Evolutionary conservation across 2,329 filamentous ascomycete genomes (phyloP), one percentile per base, ranked within the genome.

Genomic region (Penicillium sp.): DNA sequence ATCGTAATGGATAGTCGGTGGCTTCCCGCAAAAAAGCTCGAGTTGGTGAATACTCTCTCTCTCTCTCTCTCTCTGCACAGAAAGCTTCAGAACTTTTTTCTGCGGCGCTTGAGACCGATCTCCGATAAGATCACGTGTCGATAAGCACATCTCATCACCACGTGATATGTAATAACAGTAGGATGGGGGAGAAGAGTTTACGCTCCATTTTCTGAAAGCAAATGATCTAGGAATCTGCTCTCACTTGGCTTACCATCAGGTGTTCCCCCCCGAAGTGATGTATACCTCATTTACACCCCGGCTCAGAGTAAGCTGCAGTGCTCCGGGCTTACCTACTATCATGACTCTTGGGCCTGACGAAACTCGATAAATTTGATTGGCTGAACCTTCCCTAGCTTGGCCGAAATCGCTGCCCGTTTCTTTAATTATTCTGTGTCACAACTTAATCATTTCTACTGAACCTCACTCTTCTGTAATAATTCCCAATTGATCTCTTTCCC

Each of bases 401-500:
- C 67, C 67, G 67, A 69, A 50, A 63, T 69, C 67, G 67, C 64
- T 63, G 48, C 44, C 15, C 47, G 19, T 46, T 49, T 45, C 29
- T 46, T 11, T 41, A 41, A 41, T 41, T 21, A 58, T 54, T 55
- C 48, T 50, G 29, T 19, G 21, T 58, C 29, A 48, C 38, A 38
- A 55, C 52, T 44, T 23, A 23, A 29, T 21, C 13, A 21, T 5
- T 5, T n/a, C n/a, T 17, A 45, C 57, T 46, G 30, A 51, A 51
- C 55, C 51, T 41, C 3, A 13, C 26, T 41, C 38, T 53, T 55
- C n/a, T 54, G 46, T 49, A 15, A 44, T 11, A 30, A 48, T 17
- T 31, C n/a, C 30, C 23, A 52, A 45, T 54, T 51, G 29, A 19
- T n/a, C 15, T 15, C 17, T 26, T 21, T 29, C 26, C 19, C 13